phyloP scores from a whole-genome alignment of 495 filamentous ascomycete species.

The Sordaria brevicollis region DNA sequence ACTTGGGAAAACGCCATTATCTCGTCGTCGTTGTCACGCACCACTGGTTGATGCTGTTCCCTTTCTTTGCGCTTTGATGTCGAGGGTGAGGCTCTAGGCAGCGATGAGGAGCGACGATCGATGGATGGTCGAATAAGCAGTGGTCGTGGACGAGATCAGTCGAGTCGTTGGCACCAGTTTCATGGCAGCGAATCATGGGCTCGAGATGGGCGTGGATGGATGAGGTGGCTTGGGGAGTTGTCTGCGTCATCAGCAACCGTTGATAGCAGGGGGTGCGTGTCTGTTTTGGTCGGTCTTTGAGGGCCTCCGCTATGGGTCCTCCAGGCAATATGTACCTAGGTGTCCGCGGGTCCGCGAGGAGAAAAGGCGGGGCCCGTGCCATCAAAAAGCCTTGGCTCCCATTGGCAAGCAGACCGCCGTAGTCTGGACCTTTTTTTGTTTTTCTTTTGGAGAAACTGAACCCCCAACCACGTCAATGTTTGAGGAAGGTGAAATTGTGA shows the following conservation, averaged over 20 bases:
- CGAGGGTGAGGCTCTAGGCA: background rate
- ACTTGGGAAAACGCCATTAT: slow-evolving; percentile 6
- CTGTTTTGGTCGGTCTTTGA: background rate
- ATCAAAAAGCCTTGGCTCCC: background rate
- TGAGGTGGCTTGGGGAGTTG: background rate
- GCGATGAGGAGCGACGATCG: background rate
- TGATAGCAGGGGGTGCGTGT: background rate
- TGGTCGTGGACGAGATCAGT: background rate
- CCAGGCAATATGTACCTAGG: no score
- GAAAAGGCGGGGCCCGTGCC: background rate
- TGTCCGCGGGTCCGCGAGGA: background rate
- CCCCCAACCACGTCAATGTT: background rate
- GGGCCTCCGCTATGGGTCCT: background rate
- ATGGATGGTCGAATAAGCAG: background rate
- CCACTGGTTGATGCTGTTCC: background rate
- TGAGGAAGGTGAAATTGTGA: background rate
- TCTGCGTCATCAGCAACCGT: background rate
- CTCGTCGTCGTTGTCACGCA: background rate
- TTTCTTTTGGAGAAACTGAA: no score
- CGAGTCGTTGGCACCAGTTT: background rate
- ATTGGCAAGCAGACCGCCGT: background rate
- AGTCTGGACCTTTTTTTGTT: background rate
- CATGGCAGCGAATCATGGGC: background rate
- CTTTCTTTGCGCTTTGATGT: background rate
- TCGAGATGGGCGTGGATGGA: background rate